Base-by-base conservation (phyloP, 441 rosid genomes). In the Dalechampia spathulata region DNA sequence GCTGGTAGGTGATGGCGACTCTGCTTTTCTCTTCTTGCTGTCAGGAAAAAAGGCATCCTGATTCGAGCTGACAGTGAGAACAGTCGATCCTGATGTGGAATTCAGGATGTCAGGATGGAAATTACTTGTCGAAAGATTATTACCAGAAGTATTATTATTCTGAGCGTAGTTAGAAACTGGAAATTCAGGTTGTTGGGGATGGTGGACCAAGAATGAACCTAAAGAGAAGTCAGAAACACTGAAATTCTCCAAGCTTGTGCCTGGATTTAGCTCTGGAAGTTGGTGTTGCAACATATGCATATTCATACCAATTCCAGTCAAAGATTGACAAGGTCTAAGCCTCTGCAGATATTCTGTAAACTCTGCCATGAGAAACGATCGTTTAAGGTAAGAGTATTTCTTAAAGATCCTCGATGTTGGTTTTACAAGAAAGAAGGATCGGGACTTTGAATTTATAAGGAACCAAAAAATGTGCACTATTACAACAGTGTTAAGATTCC, bases 321-420 rank as follows among this genome's bases (percentile, higher is more conserved):
- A 58, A 16, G 61, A 19, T 41, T 53, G 71, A 63, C 54, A 44
- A 32, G 55, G 57, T 52, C 47, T 63, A 5, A 64, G 45, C 55
- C 59, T 70, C 65, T 74, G 69, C 69, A 66, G 23, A 49, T 67
- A 17, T 36, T 66, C 67, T 51, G 69, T 42, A 60, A 69, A 74
- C 56, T 64, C 79, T 21, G 67, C 73, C 75, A 65, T 65, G 3
- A 5, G n/a, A 19, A 32, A 5, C 45, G 1, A 28, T 7, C n/a
- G n/a, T 44, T 52, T 8, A 16, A 32, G 6, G 13, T 27, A 8
- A 11, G 43, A 67, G 8, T 21, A 19, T 12, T 51, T 46, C 45
- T 17, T 10, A 44, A 6, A 20, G 26, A 22, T 21, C 44, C 58
- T 51, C 11, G 26, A 40, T 25, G 58, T 62, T 64, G 69, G 20